Conservation (phyloP, 2,329 filamentous ascomycete species). For the Colletotrichum caudatum region DNA sequence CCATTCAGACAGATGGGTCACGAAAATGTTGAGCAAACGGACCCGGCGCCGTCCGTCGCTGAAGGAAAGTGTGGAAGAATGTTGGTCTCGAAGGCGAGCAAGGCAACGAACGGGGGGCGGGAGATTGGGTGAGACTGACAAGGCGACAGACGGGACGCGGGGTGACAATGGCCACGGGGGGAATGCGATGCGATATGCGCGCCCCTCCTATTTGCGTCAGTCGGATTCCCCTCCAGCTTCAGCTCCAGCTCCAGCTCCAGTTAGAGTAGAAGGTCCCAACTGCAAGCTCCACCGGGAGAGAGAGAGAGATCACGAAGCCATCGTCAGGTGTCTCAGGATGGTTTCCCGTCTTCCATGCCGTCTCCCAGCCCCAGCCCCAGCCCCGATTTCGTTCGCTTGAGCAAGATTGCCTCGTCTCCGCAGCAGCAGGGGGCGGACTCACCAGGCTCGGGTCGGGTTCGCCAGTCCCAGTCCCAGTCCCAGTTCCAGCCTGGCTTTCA, state of each 20-base stretch:
- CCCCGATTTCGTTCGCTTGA: constrained; percentile 24
- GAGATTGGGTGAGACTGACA: constrained; percentile 12
- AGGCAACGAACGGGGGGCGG: constrained; percentile 13
- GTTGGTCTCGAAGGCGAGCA: constrained; percentile 9
- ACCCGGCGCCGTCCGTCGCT: background rate
- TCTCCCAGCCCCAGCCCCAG: constrained; percentile 16
- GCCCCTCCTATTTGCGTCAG: constrained; percentile 30
- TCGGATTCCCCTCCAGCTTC: constrained; percentile 20
- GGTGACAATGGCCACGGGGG: constrained; percentile 14
- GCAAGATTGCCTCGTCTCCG: constrained; percentile 12
- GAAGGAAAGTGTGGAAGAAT: constrained; percentile 6
- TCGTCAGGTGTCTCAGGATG: constrained; percentile 37
- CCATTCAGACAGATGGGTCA: constrained; percentile 26
- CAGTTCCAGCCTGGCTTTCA: constrained; percentile 10
- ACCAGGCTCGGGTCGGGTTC: background rate
- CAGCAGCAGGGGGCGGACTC: constrained; percentile 24
- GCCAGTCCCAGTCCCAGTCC: background rate
- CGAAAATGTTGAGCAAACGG: constrained; percentile 27
- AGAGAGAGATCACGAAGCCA: constrained; percentile 36
- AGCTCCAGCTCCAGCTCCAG: constrained; percentile 19
- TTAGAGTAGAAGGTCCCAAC: background rate
- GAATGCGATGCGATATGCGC: constrained; percentile 14
- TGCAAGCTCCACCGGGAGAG: constrained; percentile 10
- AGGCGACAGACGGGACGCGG: constrained; percentile 29
- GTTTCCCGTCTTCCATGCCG: constrained; percentile 37